Conservation (phyloP, 2,329 filamentous ascomycete genomes). For the Colletotrichum spinosum region DNA sequence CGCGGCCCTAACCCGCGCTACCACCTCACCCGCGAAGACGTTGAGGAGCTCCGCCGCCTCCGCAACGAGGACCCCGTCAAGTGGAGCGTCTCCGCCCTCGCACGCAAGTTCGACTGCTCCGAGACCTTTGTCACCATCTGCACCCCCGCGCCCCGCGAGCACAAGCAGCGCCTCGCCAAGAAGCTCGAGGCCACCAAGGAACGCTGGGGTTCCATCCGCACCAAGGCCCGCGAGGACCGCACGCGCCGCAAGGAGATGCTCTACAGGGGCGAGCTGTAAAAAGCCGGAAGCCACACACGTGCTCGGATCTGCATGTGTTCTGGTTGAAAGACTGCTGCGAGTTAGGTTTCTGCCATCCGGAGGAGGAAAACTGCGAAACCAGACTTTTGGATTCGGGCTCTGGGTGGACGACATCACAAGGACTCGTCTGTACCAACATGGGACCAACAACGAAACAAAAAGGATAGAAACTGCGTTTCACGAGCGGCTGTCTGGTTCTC, state of each 20-base stretch:
- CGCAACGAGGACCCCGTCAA: constrained; percentile 62
- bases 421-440: constrained; percentile 19
- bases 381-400: no score
- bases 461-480: background rate
- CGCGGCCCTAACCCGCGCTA: constrained; percentile 53
- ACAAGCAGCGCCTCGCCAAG: constrained; percentile 58
- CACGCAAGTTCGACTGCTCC: constrained; percentile 59
- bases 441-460: background rate
- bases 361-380: no score
- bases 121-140: constrained; percentile 66
- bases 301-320: no score
- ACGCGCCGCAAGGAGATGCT: constrained; percentile 65
- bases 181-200: constrained; percentile 61
- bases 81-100: constrained; percentile 67
- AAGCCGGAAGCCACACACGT: no score
- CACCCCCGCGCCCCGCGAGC: constrained; percentile 60
- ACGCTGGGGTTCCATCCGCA: constrained; percentile 69
- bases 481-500: constrained; percentile 11
- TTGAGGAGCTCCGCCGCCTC: constrained; percentile 70
- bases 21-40: constrained; percentile 66
- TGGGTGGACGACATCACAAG: background rate
- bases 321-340: no score
- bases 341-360: no score
- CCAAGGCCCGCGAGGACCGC: constrained; percentile 66
- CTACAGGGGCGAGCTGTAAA: constrained; percentile 62